Evolutionary conservation across 768 basidiomycete genomes (phyloP).

Genomic region (Lyophyllum semitale): DNA sequence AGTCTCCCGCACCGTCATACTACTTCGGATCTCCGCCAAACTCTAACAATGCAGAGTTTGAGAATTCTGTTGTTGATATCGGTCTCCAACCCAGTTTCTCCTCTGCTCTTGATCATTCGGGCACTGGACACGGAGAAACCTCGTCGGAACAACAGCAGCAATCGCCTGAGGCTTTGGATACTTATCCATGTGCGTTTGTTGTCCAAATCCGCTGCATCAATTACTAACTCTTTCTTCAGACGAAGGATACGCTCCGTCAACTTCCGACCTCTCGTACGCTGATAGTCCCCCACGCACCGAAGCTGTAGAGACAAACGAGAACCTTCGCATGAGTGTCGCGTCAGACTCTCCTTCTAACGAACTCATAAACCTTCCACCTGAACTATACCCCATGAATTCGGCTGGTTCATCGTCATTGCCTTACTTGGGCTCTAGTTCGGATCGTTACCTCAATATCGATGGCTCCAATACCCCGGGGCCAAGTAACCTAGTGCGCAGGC

Average conservation of each 20-base stretch:
- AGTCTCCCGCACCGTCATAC: neutral
- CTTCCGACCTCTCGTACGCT: conserved; percentile 18
- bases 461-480: conserved; percentile 12
- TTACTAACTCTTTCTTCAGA: conserved; percentile 4
- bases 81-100: conserved; percentile 2
- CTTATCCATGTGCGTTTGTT: neutral
- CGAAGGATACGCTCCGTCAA: conserved; percentile 2
- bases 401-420: neutral
- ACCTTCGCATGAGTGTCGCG: neutral
- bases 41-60: neutral
- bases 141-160: conserved; percentile 2
- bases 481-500: conserved; percentile 15
- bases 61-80: neutral
- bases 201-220: neutral
- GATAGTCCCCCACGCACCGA: conserved; percentile 1
- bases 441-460: conserved; percentile 9
- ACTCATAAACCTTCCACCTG: neutral
- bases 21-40: neutral
- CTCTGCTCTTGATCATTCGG: neutral
- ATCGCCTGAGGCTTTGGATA: neutral
- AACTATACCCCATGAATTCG: neutral
- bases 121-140: neutral
- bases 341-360: conserved; percentile 3
- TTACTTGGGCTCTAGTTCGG: conserved; percentile 7
- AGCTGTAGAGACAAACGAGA: neutral